Evolutionary conservation across 345 rosid genomes (phyloP), one percentile per base, ranked within the genome.

Genomic region (Bretschneidera sinensis): DNA sequence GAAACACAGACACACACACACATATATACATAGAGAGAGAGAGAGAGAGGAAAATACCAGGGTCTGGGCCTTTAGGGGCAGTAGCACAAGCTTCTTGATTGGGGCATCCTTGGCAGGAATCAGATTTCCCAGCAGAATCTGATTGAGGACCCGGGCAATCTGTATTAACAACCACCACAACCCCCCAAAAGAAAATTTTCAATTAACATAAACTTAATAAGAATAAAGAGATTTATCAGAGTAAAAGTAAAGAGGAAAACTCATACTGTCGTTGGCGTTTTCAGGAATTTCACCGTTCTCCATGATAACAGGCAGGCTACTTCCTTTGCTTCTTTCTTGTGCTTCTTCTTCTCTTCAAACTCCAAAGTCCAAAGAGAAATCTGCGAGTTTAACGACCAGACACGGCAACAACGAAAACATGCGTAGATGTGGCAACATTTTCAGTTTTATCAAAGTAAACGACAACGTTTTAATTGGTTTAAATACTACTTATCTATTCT

Each of bases 1-100:
- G 10, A 5, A 39, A 5, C 1, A 39, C 16, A 7, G 4, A 11
- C 15, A 39, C 16, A 13, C 11, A 39, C 25, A 20, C 24, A 18
- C 17, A 51, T 21, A 24, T 9, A 51, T 21, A 20, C 0, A 3
- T n/a, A 9, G 10, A 23, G 2, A 34, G n/a, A 53, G 15, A n/a
- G 21, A 49, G 11, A 22, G 51, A 35, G 25, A n/a, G 59, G 24
- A 13, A 51, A 17, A 25, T 24, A 92, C 98, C 98, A 65, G 97
- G 97, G 72, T 89, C 97, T 23, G 96, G 98, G 71, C 97, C 97
- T 64, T 89, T 92, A 18, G 98, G 98, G 17, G 92, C 97, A 48
- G 92, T 71, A 51, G 97, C 96, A 70, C 98, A 89, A 58, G 59
- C 85, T 75, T 89, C 73, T 66, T 92, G 98, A 71, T 89, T 92